phyloP scores from a whole-genome alignment of 257 asterid species.

The Sherardia arvensis region DNA sequence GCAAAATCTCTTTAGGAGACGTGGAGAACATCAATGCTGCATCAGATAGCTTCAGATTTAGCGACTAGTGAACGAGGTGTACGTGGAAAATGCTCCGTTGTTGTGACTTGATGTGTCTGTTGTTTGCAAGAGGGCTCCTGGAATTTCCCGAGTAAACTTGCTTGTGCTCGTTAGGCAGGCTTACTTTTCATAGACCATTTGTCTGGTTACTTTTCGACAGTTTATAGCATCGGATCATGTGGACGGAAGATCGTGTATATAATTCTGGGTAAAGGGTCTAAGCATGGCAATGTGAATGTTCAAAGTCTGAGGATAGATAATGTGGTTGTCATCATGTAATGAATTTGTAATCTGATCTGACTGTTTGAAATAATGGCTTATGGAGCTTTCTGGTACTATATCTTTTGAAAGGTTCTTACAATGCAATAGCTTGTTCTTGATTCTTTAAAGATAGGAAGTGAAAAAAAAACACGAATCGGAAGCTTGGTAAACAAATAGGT shows the following conservation, averaged over 20 bases:
- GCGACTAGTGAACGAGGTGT: conserved; percentile 24
- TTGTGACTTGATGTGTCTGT: neutral
- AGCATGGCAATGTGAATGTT: neutral
- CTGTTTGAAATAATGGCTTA: neutral
- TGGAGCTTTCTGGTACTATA: neutral
- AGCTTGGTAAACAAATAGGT: neutral
- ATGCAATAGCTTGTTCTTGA: neutral
- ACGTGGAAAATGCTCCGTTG: neutral
- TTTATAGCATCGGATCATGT: neutral
- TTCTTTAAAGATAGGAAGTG: too few species aligned
- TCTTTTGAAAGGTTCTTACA: neutral
- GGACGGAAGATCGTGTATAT: conserved; percentile 8
- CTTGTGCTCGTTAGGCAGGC: neutral
- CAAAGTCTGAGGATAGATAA: conserved; percentile 9
- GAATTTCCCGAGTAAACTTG: neutral
- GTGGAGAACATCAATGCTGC: conserved; percentile 45
- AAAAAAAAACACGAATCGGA: too few species aligned
- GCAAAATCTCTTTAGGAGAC: conserved; percentile 28
- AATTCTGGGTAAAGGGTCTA: neutral
- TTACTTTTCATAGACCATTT: neutral
- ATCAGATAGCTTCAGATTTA: conserved; percentile 39
- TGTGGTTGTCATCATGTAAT: neutral
- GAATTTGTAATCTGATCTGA: neutral
- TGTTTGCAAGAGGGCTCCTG: neutral
- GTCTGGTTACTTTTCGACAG: conserved; percentile 5